phyloP scores from a whole-genome alignment of 345 rosid genomes.

The Acer campestre region DNA sequence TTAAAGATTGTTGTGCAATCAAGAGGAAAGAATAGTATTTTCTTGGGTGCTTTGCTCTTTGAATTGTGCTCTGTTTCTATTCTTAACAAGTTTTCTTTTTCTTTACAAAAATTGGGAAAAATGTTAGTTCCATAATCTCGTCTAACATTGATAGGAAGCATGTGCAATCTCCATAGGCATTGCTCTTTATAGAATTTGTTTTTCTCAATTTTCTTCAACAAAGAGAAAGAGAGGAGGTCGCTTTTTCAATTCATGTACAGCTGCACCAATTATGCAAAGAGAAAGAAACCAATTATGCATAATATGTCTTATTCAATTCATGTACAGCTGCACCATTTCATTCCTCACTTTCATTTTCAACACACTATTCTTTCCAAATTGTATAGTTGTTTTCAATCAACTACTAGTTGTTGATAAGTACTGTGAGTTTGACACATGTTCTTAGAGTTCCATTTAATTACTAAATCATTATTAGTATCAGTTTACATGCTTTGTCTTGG shows the following conservation, averaged over 20 bases:
- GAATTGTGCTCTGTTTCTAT: not conserved
- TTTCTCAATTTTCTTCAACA: not conserved
- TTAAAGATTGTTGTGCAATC: not conserved
- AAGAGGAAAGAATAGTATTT: not conserved
- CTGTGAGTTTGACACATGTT: too few relatives aligned
- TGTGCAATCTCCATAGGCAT: conserved; percentile 10
- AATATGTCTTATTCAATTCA: too few relatives aligned
- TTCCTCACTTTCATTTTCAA: too few relatives aligned
- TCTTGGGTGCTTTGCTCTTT: not conserved
- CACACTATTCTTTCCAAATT: too few relatives aligned
- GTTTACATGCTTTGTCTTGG: too few relatives aligned
- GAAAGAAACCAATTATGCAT: too few relatives aligned
- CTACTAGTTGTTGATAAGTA: too few relatives aligned
- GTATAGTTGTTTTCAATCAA: too few relatives aligned
- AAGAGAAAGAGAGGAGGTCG: not conserved
- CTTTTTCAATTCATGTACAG: not conserved
- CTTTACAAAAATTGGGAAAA: not conserved
- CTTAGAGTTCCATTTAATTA: too few relatives aligned
- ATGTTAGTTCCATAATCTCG: not conserved
- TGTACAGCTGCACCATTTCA: too few relatives aligned
- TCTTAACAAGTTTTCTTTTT: not conserved
- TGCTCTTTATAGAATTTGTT: not conserved
- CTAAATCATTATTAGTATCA: too few relatives aligned
- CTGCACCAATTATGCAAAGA: too few relatives aligned
- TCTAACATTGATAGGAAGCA: conserved; percentile 12